Evolutionary conservation across 768 basidiomycete species (phyloP).

Genomic region (Tulasnella sp.): DNA sequence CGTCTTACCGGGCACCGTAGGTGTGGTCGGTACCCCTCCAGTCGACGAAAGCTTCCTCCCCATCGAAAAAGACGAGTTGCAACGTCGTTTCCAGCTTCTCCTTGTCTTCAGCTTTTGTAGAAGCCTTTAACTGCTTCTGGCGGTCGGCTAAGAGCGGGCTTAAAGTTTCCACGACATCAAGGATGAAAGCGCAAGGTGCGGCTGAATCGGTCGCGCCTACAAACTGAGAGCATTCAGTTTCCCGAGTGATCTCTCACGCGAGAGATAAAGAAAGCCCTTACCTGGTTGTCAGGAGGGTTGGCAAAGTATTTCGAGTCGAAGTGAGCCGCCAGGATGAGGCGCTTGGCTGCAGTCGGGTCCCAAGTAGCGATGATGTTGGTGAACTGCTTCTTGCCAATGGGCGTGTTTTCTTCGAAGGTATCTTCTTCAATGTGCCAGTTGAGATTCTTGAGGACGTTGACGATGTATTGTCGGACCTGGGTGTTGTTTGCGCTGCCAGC

Average conservation of each 20-base stretch:
- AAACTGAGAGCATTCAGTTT: constrained; percentile 55
- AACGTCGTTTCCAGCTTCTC: constrained; percentile 76
- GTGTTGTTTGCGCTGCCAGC: constrained; percentile 77
- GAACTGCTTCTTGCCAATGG: constrained; percentile 73
- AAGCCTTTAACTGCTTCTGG: constrained; percentile 49
- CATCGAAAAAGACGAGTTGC: constrained; percentile 93
- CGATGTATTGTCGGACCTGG: constrained; percentile 75
- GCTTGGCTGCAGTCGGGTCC: constrained; percentile 74
- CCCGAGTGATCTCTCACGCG: constrained; percentile 22
- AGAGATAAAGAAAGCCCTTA: constrained; percentile 38
- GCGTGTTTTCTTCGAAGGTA: constrained; percentile 71
- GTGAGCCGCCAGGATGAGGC: constrained; percentile 86
- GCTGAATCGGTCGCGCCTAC: constrained; percentile 97
- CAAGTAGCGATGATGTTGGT: constrained; percentile 94
- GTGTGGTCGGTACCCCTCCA: constrained; percentile 91
- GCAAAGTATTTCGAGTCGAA: constrained; percentile 90
- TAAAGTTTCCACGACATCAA: constrained; percentile 84
- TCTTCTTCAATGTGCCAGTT: constrained; percentile 90
- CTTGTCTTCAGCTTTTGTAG: constrained; percentile 52
- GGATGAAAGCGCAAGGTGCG: constrained; percentile 88
- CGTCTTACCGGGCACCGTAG: constrained; percentile 85
- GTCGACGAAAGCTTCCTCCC: constrained; percentile 89
- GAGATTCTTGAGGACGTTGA: constrained; percentile 61
- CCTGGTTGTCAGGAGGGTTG: constrained; percentile 67
- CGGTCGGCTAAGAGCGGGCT: constrained; percentile 66